phyloP scores from a whole-genome alignment of 345 rosid species.

The Citropsis articulata region DNA sequence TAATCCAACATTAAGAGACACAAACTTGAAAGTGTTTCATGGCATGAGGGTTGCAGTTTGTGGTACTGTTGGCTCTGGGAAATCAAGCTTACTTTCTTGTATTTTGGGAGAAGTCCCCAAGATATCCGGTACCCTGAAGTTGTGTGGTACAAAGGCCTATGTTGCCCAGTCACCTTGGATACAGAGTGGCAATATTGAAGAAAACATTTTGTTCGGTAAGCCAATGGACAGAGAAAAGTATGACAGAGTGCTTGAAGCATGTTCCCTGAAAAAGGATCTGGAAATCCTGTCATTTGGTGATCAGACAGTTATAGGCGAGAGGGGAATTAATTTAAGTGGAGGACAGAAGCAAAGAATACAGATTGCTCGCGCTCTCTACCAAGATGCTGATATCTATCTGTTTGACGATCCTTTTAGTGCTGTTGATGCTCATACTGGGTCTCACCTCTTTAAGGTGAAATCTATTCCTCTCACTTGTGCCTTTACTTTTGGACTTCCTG shows the following conservation, averaged over 20 bases:
- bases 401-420: slow-evolving; percentile 96
- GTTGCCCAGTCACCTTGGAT: slow-evolving; percentile 94
- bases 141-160: slow-evolving; percentile 71
- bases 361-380: slow-evolving; percentile 84
- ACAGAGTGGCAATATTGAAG: slow-evolving; percentile 75
- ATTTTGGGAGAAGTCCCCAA: slow-evolving; percentile 69
- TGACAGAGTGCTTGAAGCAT: slow-evolving; percentile 62
- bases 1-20: slow-evolving; percentile 50
- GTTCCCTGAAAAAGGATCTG: slow-evolving; percentile 64
- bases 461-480: not conserved
- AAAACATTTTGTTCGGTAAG: slow-evolving; percentile 77
- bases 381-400: slow-evolving; percentile 77
- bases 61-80: slow-evolving; percentile 78
- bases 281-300: slow-evolving; percentile 84
- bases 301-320: slow-evolving; percentile 80
- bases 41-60: slow-evolving; percentile 81
- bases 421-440: slow-evolving; percentile 86
- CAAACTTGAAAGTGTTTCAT: slow-evolving; percentile 40
- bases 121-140: slow-evolving; percentile 53
- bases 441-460: slow-evolving; percentile 73
- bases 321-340: slow-evolving; percentile 89
- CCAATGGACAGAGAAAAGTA: slow-evolving; percentile 66
- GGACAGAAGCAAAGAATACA: slow-evolving; percentile 90
- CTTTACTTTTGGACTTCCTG: not conserved
- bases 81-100: slow-evolving; percentile 72